Evolutionary conservation across 805 yeast species (phyloP), one percentile per base, ranked within the genome.

Genomic region (Starmerella floris): DNA sequence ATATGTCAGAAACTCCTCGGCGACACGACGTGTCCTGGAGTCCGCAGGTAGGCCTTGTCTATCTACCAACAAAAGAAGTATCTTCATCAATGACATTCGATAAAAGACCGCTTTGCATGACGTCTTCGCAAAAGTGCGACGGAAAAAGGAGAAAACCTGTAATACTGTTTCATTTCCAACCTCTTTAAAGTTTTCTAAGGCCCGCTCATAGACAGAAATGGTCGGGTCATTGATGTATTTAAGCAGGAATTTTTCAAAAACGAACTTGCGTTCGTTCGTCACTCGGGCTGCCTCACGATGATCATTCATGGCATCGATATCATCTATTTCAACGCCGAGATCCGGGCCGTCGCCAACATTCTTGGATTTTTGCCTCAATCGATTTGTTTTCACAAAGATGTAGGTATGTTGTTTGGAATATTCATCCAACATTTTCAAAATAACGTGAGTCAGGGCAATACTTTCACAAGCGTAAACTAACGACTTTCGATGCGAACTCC

Each of bases 81-180:
- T 55, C 15, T 68, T 57, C 70, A 88, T 71, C 55, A 91, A 75
- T 56, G 87, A 95, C 27, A 91, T 56, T 39, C 95, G 65, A 52
- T 69, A 77, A 27, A 82, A 58, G 27, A 72, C 61, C 0, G 76
- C 64, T 33, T 76, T 74, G 39, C 67, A 69, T 44, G 80, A 78
- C 32, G 74, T 69, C 37, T 74, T 68, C 37, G 79, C 76, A 50
- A 84, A 75, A 1, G 83, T 60, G 25, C 82, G 65, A 55, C 82
- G 83, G 54, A 85, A 76, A 55, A 73, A 88, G 1, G 79, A 65
- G 8, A 91, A 56, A 10, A 79, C 76, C 37, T 70, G 68, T 50
- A 76, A 77, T 35, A 88, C 62, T 38, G 76, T 77, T 11, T 62
- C 67, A 41, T 74, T 74, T 1, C 69, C 60, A 28, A 87, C 59